Conservation (phyloP, 352 stramenopile genomes). For the Phytophthora agathidicida region DNA sequence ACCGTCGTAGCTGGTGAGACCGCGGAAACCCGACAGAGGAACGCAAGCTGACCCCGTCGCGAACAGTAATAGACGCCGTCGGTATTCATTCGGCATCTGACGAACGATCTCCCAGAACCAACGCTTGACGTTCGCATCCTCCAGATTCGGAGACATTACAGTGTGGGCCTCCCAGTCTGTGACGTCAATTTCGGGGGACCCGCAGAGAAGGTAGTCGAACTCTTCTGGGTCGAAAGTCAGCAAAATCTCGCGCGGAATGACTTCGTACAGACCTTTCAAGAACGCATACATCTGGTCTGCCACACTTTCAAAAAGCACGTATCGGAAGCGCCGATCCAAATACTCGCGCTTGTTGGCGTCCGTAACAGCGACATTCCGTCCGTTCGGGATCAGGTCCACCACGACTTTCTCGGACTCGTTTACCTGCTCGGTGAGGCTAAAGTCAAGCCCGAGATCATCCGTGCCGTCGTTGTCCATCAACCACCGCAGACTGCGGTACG, state of each 20-base stretch:
- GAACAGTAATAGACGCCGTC: conserved; percentile 77
- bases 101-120: conserved; percentile 98
- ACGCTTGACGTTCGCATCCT: conserved; percentile 33
- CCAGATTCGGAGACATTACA: conserved; percentile 50
- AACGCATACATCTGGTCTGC: conserved; percentile 62
- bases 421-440: conserved; percentile 51
- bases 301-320: conserved; percentile 65
- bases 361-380: conserved; percentile 85
- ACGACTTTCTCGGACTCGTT: conserved; percentile 39
- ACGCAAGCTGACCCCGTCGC: conserved; percentile 82
- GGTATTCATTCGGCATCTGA: conserved; percentile 83
- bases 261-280: conserved; percentile 96
- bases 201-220: conserved; percentile 96
- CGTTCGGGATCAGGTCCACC: conserved; percentile 54
- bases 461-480: conserved; percentile 59
- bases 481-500: conserved; percentile 61
- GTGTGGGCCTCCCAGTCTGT: conserved; percentile 95
- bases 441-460: conserved; percentile 65
- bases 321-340: conserved; percentile 84
- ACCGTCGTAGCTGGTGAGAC: conserved; percentile 84
- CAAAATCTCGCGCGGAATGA: conserved; percentile 94
- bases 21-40: conserved; percentile 71
- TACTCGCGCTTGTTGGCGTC: conserved; percentile 95
- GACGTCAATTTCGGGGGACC: conserved; percentile 96
- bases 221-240: conserved; percentile 98